Evolutionary conservation across 2,329 filamentous ascomycete genomes (phyloP).

Genomic region (Pseudonectria buxi): DNA sequence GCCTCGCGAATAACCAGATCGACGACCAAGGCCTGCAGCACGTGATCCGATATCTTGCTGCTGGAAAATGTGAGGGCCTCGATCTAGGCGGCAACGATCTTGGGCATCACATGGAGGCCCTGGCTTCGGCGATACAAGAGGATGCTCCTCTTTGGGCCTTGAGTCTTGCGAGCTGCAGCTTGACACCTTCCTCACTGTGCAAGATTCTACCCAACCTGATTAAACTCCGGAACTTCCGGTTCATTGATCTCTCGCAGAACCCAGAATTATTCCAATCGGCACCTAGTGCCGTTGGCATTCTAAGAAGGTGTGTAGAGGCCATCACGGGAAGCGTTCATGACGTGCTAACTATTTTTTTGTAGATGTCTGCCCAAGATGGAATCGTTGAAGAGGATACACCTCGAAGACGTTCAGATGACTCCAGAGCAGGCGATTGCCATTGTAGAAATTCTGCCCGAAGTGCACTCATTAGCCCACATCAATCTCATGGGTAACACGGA

Average conservation of each 20-base stretch:
- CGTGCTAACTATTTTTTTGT: constrained; percentile 4
- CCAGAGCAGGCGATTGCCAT: constrained; percentile 86
- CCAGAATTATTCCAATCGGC: constrained; percentile 66
- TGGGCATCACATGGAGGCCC: constrained; percentile 44
- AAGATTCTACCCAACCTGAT: constrained; percentile 68
- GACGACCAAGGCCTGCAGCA: constrained; percentile 67
- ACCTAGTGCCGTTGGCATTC: constrained; percentile 64
- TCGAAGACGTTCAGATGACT: constrained; percentile 76
- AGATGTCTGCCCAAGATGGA: constrained; percentile 74
- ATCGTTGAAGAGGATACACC: constrained; percentile 74
- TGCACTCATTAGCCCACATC: constrained; percentile 73
- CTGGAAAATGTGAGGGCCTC: constrained; percentile 75
- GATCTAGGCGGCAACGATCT: constrained; percentile 83
- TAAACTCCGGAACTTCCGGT: constrained; percentile 67
- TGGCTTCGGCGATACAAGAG: constrained; percentile 47
- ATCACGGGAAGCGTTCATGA: not conserved
- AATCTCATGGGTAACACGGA: constrained; percentile 77
- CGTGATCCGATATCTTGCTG: constrained; percentile 67
- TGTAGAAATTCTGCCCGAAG: constrained; percentile 84
- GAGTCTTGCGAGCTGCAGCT: constrained; percentile 77
- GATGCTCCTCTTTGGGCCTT: constrained; percentile 66
- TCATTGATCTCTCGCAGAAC: constrained; percentile 90
- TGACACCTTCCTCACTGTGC: constrained; percentile 66
- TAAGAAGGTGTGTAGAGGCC: constrained; percentile 60
- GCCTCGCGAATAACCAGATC: constrained; percentile 76